These are phyloP conservation scores for Mortierella hygrophila DNA, from an alignment of 192 early-diverging fungal species.

Conservation along the genomic window DNA sequence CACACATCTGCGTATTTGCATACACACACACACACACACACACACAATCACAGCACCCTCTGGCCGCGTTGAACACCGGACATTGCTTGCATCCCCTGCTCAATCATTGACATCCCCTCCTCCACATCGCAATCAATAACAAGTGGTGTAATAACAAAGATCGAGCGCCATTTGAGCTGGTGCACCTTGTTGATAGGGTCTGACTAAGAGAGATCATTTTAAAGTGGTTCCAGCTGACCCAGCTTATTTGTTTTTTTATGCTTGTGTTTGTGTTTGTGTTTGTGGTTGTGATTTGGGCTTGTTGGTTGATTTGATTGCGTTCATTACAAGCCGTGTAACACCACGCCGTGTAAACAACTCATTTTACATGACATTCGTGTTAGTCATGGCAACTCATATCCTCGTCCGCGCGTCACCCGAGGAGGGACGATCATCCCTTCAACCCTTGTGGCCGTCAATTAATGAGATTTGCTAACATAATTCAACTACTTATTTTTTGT, in stretches of 20 bases:
- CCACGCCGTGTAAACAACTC: not conserved
- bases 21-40: not conserved
- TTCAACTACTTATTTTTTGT: not conserved
- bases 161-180: not conserved
- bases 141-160: not conserved
- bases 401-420: not conserved
- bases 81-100: not conserved
- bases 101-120: not conserved
- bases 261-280: not conserved
- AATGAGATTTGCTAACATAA: no score
- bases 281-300: not conserved
- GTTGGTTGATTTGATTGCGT: not conserved
- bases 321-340: not conserved
- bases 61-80: not conserved
- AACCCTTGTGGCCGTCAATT: not conserved
- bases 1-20: not conserved
- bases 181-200: not conserved
- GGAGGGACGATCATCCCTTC: no score
- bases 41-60: not conserved
- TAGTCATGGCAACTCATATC: not conserved
- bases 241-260: not conserved
- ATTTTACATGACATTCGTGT: not conserved
- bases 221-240: not conserved
- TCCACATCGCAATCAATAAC: not conserved
- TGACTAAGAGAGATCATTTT: not conserved